Evolutionary conservation across 1,139 yeast genomes (phyloP), one percentile per base, ranked within the genome.

Genomic region (Candida sanyaensis): DNA sequence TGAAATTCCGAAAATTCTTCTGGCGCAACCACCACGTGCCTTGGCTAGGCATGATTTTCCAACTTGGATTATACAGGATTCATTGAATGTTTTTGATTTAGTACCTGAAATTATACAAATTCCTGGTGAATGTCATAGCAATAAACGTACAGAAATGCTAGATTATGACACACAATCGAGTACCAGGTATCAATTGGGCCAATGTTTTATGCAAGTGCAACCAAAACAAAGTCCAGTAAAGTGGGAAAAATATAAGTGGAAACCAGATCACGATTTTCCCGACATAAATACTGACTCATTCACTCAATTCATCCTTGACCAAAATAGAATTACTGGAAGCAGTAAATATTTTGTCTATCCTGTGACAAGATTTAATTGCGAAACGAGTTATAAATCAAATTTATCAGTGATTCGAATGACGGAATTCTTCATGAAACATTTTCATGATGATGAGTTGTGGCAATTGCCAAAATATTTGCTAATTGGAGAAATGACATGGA

Each of bases 401-500:
- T 6, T 8, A 2, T 27, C 29, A 26, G 11, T 23, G 1, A 28
- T 45, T 11, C 26, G 7, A 11, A 6, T 24, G 6, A 7, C n/a
- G 11, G 43, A 37, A 8, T 38, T 37, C 12, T 41, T 41, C 32
- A 43, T 33, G 9, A 37, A 39, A 2, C 17, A 40, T 27, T 32
- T 30, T 24, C 33, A 11, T 21, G 28, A 11, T 33, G 37, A 23
- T 10, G 30, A 37, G 7, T 23, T 27, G 9, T 50, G 53, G 53
- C 37, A 44, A 24, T 38, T 50, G 17, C 43, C 48, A 6, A 43
- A 37, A 17, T 41, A 44, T 33, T 43, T 49, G 24, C 34, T 48
- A 13, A 41, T 44, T 33, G 31, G 43, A 36, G 43, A 43, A 23
- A 44, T 50, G 52, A 26, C 41, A 12, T 50, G 54, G 54, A 50